Percentiles rank a stretch among this genome's conserved stretches.
Evolutionary conservation across 1,284 basidiomycete species (phyloP).

Genomic region (Apiotrichum sp.): DNA sequence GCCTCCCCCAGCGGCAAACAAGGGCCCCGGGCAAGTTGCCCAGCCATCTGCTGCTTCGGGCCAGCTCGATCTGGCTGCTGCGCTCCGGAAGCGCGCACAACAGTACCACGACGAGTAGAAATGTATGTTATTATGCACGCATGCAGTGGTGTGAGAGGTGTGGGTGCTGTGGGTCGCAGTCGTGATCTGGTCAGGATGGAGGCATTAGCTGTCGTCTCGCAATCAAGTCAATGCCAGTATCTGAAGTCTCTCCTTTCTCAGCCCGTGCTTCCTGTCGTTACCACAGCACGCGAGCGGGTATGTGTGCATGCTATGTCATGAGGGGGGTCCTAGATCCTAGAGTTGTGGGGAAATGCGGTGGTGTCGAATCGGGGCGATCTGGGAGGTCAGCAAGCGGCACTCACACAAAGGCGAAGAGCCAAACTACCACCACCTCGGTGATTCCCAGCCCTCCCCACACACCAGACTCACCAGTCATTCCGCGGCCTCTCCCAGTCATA

Average conservation of each 20-base stretch:
- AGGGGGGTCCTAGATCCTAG: not conserved
- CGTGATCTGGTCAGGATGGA: no score
- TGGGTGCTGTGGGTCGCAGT: no score
- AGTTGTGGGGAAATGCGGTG: not conserved
- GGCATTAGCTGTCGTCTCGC: no score
- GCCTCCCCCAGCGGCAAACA: conserved; percentile 23
- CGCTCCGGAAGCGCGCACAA: conserved; percentile 29
- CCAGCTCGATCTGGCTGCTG: conserved; percentile 74
- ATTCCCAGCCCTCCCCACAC: no score
- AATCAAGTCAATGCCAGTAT: no score
- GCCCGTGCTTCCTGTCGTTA: no score
- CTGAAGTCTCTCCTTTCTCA: no score
- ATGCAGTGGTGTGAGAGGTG: not conserved
- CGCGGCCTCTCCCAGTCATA: conserved; percentile 41
- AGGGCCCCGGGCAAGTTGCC: conserved; percentile 39
- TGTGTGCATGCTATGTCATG: conserved; percentile 5
- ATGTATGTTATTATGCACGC: conserved; percentile 4
- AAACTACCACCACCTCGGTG: no score
- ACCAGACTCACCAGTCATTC: conserved; percentile 13
- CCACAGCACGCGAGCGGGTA: not conserved
- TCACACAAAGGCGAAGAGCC: no score
- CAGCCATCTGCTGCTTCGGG: conserved; percentile 52
- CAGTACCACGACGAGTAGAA: conserved; percentile 16
- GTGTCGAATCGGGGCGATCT: no score
- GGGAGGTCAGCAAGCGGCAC: no score